phyloP scores from a whole-genome alignment of 1,284 basidiomycete genomes.

The Ceratobasidium papillatum region DNA sequence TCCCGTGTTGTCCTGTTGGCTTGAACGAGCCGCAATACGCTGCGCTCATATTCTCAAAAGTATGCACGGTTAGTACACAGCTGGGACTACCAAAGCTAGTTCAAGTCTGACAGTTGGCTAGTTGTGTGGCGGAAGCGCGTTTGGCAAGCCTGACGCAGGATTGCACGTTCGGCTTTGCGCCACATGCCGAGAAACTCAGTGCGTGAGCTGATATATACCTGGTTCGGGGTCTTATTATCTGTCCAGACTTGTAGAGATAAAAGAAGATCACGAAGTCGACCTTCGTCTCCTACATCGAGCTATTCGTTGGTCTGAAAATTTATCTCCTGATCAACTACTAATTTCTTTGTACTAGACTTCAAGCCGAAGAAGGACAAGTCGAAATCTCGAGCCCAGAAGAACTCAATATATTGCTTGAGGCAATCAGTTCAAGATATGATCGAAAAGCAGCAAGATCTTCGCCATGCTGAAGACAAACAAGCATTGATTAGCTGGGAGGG shows the following conservation, averaged over 20 bases:
- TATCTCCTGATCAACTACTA: no score
- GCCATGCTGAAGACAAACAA: neutral
- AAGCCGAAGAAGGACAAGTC: neutral
- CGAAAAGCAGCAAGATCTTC: neutral
- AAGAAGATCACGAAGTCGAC: no score
- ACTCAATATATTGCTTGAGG: neutral
- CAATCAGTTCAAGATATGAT: neutral
- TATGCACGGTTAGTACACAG: neutral
- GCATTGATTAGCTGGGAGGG: neutral
- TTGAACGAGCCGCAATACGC: conserved; percentile 20
- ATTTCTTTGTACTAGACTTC: no score
- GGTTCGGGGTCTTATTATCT: neutral
- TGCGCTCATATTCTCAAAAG: conserved; percentile 12
- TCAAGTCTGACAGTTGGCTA: neutral
- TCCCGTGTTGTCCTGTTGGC: neutral
- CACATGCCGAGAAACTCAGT: conserved; percentile 1
- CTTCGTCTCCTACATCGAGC: no score
- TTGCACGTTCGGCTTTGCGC: conserved; percentile 15
- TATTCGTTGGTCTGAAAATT: no score
- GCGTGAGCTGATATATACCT: neutral
- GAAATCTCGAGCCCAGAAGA: neutral
- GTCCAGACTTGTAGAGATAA: neutral
- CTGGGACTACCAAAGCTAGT: neutral
- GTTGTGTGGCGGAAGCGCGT: conserved; percentile 4
- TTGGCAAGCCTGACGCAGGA: neutral